phyloP scores from a whole-genome alignment of 129 eudicot genomes.

The Saposhnikovia divaricata region DNA sequence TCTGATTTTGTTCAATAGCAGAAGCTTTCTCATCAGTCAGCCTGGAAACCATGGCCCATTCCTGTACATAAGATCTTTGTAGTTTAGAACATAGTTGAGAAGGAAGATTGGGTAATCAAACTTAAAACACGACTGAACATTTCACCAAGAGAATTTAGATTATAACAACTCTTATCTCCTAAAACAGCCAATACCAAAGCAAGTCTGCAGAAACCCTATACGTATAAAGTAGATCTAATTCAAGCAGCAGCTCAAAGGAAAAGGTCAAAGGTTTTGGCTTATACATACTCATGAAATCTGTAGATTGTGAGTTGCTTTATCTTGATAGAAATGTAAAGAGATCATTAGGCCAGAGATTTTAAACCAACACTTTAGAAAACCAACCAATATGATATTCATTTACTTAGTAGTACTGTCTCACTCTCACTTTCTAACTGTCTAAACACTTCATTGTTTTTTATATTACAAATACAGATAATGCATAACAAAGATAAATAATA shows the following conservation, averaged over 20 bases:
- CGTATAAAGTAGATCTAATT: not conserved
- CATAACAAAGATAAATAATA: not conserved
- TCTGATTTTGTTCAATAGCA: constrained; percentile 64
- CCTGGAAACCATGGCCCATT: constrained; percentile 48
- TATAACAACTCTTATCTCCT: not conserved
- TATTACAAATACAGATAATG: not conserved
- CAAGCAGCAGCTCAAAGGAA: not conserved
- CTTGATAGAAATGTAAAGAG: not conserved
- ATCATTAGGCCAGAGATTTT: not conserved
- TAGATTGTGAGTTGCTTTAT: not conserved
- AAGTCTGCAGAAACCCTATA: not conserved
- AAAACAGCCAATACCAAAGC: not conserved
- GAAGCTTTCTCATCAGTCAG: constrained; percentile 75
- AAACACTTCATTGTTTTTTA: not conserved
- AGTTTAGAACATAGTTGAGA: not conserved
- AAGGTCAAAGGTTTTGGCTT: not conserved
- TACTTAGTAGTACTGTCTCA: not conserved
- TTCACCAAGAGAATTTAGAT: not conserved
- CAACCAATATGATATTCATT: not conserved
- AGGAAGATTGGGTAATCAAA: not conserved
- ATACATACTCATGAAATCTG: not conserved
- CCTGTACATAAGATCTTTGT: constrained; percentile 22
- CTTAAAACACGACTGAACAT: not conserved
- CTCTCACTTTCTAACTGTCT: not conserved
- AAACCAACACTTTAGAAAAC: not conserved